These are phyloP conservation scores for Petunia secreta DNA, from an alignment of 257 asterid genomes.

Conservation along the genomic window DNA sequence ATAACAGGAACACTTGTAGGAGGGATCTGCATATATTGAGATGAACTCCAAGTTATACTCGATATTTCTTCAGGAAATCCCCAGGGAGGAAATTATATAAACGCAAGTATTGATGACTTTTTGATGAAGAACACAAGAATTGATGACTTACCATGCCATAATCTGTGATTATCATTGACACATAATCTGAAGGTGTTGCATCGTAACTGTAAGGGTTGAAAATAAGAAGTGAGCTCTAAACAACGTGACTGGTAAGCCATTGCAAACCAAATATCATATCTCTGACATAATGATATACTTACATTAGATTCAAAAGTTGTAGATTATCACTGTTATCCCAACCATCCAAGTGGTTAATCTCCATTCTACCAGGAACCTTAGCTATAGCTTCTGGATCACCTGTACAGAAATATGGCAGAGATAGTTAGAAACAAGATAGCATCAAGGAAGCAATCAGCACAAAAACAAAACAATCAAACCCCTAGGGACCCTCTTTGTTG, in stretches of 20 bases:
- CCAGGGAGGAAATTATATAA: not conserved
- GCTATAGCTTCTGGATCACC: constrained; percentile 78
- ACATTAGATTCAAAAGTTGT: constrained; percentile 79
- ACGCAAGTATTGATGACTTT: constrained; percentile 37
- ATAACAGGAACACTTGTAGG: constrained; percentile 88
- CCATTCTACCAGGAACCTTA: constrained; percentile 68
- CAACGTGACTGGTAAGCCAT: constrained; percentile 17
- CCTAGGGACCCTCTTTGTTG: not conserved
- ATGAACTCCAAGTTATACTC: constrained; percentile 20
- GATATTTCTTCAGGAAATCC: not conserved
- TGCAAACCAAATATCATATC: constrained; percentile 25
- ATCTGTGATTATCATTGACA: constrained; percentile 83
- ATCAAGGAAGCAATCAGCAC: not conserved
- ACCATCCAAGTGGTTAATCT: constrained; percentile 55
- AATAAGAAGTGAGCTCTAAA: constrained; percentile 28
- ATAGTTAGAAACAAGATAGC: constrained; percentile 22
- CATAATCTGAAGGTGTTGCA: constrained; percentile 83
- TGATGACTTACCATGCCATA: constrained; percentile 82
- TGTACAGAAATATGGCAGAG: constrained; percentile 29
- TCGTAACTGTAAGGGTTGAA: constrained; percentile 63
- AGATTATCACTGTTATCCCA: constrained; percentile 61
- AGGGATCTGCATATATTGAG: constrained; percentile 64
- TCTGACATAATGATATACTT: constrained; percentile 31
- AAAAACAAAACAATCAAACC: not conserved
- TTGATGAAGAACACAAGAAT: not conserved